These are phyloP conservation scores for Viola odorata DNA, from an alignment of 345 rosid species.

Conservation along the genomic window DNA sequence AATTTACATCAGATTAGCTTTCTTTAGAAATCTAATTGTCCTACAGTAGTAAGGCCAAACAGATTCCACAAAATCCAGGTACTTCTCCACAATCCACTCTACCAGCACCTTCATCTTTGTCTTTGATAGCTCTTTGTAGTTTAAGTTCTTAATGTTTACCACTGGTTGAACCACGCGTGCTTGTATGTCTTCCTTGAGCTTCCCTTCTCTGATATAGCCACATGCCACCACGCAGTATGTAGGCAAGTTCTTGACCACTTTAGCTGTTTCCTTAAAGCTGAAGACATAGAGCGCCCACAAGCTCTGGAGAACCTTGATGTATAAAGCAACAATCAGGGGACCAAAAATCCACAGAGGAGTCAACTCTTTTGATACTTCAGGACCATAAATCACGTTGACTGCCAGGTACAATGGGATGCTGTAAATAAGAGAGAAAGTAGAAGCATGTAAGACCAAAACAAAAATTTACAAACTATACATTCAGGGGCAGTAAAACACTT, in stretches of 20 bases:
- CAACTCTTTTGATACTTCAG: slow-evolving; percentile 74
- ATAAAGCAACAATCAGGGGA: slow-evolving; percentile 60
- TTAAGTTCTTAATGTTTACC: slow-evolving; percentile 50
- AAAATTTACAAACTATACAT: background rate
- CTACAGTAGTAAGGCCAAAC: slow-evolving; percentile 96
- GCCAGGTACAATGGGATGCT: slow-evolving; percentile 66
- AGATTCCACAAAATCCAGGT: slow-evolving; percentile 74
- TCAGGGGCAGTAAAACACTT: too few relatives aligned
- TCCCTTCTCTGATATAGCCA: slow-evolving; percentile 50
- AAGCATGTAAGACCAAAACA: slow-evolving; percentile 2
- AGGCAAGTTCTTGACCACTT: slow-evolving; percentile 50
- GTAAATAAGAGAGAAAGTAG: slow-evolving; percentile 25
- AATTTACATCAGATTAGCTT: slow-evolving; percentile 66
- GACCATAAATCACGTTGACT: slow-evolving; percentile 56
- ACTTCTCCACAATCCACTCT: slow-evolving; percentile 61
- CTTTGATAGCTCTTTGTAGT: slow-evolving; percentile 52
- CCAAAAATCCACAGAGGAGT: slow-evolving; percentile 77
- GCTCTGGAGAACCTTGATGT: slow-evolving; percentile 61
- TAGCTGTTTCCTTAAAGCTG: slow-evolving; percentile 62
- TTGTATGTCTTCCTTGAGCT: slow-evolving; percentile 49
- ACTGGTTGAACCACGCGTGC: slow-evolving; percentile 50
- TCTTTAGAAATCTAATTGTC: slow-evolving; percentile 88
- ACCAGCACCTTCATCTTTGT: slow-evolving; percentile 46
- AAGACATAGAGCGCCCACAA: slow-evolving; percentile 63
- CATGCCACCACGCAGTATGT: slow-evolving; percentile 42